Evolutionary conservation across 2,329 filamentous ascomycete genomes (phyloP), one percentile per base, ranked within the genome.

Genomic region (Periconia digitata): DNA sequence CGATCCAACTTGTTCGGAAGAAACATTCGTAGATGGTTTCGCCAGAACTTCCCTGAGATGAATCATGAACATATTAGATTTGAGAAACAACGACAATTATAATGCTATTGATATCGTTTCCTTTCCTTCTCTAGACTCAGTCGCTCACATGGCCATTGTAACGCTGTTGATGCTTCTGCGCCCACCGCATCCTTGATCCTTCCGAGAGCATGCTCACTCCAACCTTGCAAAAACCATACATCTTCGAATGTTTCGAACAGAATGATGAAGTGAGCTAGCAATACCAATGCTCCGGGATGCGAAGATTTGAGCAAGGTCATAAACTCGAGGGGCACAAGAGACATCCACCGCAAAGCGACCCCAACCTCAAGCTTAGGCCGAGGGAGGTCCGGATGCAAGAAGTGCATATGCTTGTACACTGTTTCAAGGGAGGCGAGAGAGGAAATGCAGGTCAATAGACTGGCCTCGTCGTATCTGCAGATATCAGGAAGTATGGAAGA

Each of bases 201-300:
- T 6, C 8, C 24, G 24, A 46, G 13, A 20, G 44, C 44, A 18
- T 41, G 37, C 4, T 46, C 44, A 20, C 44, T 39, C 44, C 44
- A 46, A 4, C 44, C 44, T 20, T 46, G 37, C 2, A 46, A 18
- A 15, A 46, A 46, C 44, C 44, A 46, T 10, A 36, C 44, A 29
- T 46, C 38, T 6, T 15, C 38, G 15, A 40, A 46, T 6, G 16
- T 24, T n/a, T 18, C 38, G 15, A 46, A 46, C 8, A 46, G 23
- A 2, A 35, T 29, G 10, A 43, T 21, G n/a, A 48, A 48, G 39
- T 48, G 40, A 12, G 46, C 46, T 12, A 48, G 37, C 34, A 48
- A 24, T 6, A 48, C 16, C 40, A 48, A 29, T 8, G 46, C 40
- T 35, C 12, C 32, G 10, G 46, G 8, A 15, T 40, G 15, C 12